Percentiles rank a stretch among this genome's conserved stretches.
These are phyloP conservation scores for Penicillium sp. DNA, from an alignment of 2,329 filamentous ascomycete genomes.

Conservation along the genomic window DNA sequence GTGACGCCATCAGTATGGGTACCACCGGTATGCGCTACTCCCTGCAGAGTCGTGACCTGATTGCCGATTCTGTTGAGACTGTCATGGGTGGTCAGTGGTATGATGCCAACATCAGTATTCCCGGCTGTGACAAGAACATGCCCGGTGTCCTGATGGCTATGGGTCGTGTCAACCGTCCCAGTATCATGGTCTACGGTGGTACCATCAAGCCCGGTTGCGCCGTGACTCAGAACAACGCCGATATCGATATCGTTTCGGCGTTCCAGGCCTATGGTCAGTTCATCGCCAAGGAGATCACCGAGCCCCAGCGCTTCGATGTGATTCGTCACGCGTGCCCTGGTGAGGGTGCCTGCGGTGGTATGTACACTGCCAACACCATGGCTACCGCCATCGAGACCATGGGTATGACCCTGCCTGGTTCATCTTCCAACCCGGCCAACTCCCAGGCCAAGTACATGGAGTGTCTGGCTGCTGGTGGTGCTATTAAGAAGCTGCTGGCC, in stretches of 20 bases:
- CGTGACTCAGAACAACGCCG: conserved; percentile 68
- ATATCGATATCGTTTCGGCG: conserved; percentile 92
- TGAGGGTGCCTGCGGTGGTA: conserved; percentile 81
- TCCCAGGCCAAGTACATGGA: conserved; percentile 72
- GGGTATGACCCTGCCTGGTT: conserved; percentile 80
- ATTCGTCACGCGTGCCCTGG: conserved; percentile 90
- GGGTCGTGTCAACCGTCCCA: conserved; percentile 90
- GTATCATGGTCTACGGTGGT: conserved; percentile 96
- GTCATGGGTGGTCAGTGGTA: conserved; percentile 99
- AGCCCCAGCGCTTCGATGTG: conserved; percentile 91
- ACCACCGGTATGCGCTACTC: conserved; percentile 96
- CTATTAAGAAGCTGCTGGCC: conserved; percentile 73
- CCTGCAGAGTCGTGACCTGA: conserved; percentile 91
- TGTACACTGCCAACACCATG: conserved; percentile 81
- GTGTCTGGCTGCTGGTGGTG: conserved; percentile 71
- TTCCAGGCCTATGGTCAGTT: conserved; percentile 98
- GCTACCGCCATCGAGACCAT: conserved; percentile 73
- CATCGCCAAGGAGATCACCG: conserved; percentile 85
- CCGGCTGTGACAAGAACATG: conserved; percentile 99
- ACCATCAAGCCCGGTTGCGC: conserved; percentile 92
- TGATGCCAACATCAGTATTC: conserved; percentile 94
- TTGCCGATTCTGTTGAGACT: conserved; percentile 97
- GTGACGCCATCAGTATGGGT: conserved; percentile 97
- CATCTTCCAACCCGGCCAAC: conserved; percentile 77
- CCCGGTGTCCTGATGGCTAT: conserved; percentile 89